Evolutionary conservation across 2,329 filamentous ascomycete species (phyloP).

Genomic region (Colletotrichum salicis): DNA sequence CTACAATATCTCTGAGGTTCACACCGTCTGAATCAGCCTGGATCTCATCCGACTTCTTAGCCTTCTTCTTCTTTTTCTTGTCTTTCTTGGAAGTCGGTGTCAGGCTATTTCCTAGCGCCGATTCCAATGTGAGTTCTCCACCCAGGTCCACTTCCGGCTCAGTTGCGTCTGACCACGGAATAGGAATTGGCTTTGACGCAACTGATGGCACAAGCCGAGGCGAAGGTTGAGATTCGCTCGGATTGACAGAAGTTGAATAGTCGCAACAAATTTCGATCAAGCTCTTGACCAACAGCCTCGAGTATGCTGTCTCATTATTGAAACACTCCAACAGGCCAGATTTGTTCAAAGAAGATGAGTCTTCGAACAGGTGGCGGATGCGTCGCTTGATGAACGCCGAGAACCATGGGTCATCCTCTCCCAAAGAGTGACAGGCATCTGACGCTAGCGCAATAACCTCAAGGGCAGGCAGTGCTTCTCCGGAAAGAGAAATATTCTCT

Average conservation of each 20-base stretch:
- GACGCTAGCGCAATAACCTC: neutral
- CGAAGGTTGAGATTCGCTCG: neutral
- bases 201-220: neutral
- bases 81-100: neutral
- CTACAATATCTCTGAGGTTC: neutral
- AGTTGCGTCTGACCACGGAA: neutral
- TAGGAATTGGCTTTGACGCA: neutral
- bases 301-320: neutral
- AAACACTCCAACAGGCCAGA: constrained; percentile 4
- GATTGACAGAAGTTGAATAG: neutral
- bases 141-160: neutral
- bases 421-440: neutral
- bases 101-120: neutral
- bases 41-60: neutral
- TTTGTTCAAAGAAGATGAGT: neutral
- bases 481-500: neutral
- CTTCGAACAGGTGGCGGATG: neutral
- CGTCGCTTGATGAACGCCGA: neutral
- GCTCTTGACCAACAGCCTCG: neutral
- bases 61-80: neutral
- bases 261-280: constrained; percentile 2
- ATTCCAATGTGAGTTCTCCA: neutral
- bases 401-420: constrained; percentile 16
- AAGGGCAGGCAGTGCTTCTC: neutral
- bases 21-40: neutral